Base-by-base conservation (phyloP, 345 rosid genomes). In the Schrenkiella parvula region DNA sequence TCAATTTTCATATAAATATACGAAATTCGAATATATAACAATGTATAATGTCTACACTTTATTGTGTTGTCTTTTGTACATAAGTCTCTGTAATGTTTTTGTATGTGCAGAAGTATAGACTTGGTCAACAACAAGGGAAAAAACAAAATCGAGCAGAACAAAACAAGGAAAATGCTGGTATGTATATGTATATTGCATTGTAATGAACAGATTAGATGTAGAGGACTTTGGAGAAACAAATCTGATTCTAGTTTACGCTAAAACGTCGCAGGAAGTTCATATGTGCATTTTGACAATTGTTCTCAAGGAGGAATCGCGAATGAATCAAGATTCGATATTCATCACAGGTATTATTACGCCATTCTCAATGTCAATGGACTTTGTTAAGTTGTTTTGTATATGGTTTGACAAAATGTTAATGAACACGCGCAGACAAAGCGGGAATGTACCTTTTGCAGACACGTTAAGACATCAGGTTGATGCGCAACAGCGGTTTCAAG, bases 101-200 rank as follows among this genome's bases (percentile, higher is more conserved):
- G 53, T 18, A 52, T 72, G n/a, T 60, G 77, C 68, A 93, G 98
- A 93, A 93, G 79, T 91, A 91, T 74, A 86, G 97, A 61, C 74
- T 91, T 11, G 95, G 98, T 58, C 92, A 86, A 76, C 95, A 88
- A 76, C 96, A 88, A 43, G 66, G 83, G 2, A 71, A 78, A 47
- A 88, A 80, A 75, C 92, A 80, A 46, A 68, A 43, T 66, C 29
- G 55, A 14, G 3, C 60, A 37, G 87, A 84, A 5, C 87, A 81
- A 26, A 80, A 72, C 66, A 78, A 73, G 35, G 88, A 84, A 29
- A 80, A 80, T 48, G 75, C 44, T 71, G 85, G 93, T 86, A 58
- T 71, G 79, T 62, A 0, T 21, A 21, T 4, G 28, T 48, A 21
- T 23, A 50, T 23, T 12, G 54, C 10, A 32, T 32, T 32, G 10